Base-by-base conservation (phyloP, 2,329 filamentous ascomycete genomes). In the Alternaria sp. region DNA sequence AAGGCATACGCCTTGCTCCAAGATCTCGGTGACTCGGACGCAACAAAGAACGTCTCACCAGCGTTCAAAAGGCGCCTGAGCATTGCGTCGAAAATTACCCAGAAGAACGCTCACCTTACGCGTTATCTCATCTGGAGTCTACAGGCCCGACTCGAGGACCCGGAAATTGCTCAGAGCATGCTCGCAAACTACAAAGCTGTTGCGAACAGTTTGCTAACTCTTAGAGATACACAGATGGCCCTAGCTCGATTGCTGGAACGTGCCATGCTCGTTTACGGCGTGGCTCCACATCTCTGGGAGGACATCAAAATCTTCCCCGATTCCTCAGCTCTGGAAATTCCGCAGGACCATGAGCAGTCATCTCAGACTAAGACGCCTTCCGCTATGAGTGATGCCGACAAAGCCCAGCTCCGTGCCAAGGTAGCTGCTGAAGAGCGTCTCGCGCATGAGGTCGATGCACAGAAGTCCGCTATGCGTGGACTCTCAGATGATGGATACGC, bases 201-300 rank as follows among this genome's bases (percentile, higher is more conserved):
- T 6, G 61, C 69, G 12, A 69, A 76, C 30, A 72, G 65, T 25
- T 55, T 79, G 6, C 62, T 75, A 5, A 70, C 73, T 6, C 51
- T 79, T 11, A 63, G 73, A 47, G 75, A 79, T 32, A 77, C 74
- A 17, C 74, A 77, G 49, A 64, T 74, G 56, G 74, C 74, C 30
- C 55, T 79, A 12, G 40, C 64, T 13, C 67, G 68, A 45, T 46
- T 78, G 26, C 57, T 78, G 10, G 71, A 72, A 25, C 67, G 69
- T 28, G 66, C 70, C 17, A 68, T 77, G 59, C 65, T 70, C 21
- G 51, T 62, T 2, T 72, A 73, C 36, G 63, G 71, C 8, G 67
- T 74, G n/a, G 57, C 54, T 3, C 59, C 69, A 23, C 61, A 65
- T 9, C 52, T 60, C 12, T 55, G 59, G 19, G 66, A 69, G 28